A percentile compares a stretch with the other conserved stretches of the same genome.
phyloP scores from a whole-genome alignment of 1,284 basidiomycete species.

The Leccinum olivaceoglutinosum region DNA sequence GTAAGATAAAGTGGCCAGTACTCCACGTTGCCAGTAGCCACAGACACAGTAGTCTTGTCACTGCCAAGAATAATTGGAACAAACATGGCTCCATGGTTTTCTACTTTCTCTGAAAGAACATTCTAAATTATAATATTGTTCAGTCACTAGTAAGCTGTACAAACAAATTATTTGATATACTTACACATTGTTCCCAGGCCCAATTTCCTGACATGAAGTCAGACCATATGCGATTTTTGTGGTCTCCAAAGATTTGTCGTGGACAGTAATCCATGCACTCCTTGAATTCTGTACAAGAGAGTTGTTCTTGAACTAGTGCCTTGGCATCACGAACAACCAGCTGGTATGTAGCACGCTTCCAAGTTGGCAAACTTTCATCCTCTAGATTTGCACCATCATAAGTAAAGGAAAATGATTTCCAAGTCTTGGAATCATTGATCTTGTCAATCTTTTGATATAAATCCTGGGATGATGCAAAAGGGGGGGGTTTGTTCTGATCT shows the following conservation, averaged over 20 bases:
- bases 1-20: background rate
- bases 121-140: background rate
- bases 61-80: slow-evolving; percentile 5
- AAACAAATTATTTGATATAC: background rate
- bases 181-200: background rate
- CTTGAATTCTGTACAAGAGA: background rate
- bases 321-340: background rate
- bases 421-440: background rate
- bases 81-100: background rate
- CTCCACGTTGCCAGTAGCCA: slow-evolving; percentile 4
- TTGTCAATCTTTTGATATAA: background rate
- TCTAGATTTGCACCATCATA: background rate
- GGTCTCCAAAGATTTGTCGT: background rate
- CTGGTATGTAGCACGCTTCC: background rate
- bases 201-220: background rate
- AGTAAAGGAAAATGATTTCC: background rate
- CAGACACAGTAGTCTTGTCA: slow-evolving; percentile 7
- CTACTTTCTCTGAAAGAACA: background rate
- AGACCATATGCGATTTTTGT: background rate
- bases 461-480: background rate
- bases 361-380: background rate
- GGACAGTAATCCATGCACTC: background rate
- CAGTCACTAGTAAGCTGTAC: too few species aligned
- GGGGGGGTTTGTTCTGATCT: background rate
- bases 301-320: background rate